These are phyloP conservation scores for Geosiphon pyriformis DNA, from an alignment of 192 early-diverging fungal genomes.

Conservation along the genomic window DNA sequence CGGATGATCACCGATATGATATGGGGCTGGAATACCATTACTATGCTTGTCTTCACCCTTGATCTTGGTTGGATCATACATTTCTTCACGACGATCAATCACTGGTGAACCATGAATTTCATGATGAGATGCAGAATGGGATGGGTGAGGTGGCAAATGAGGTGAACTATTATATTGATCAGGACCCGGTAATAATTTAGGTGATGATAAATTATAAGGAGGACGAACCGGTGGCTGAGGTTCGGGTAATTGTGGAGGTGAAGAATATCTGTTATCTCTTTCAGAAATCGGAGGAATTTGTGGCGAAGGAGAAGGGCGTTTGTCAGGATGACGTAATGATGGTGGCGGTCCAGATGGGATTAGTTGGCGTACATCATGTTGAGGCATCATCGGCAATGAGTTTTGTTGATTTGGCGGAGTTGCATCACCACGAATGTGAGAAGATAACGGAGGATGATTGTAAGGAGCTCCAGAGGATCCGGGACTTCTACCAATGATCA, in stretches of 20 bases:
- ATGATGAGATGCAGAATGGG: conserved; percentile 13
- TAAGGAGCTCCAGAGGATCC: not conserved
- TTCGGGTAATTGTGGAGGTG: conserved; percentile 20
- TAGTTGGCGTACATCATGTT: conserved; percentile 1
- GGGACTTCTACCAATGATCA: conserved; percentile 16
- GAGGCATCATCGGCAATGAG: conserved; percentile 9
- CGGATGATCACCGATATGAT: conserved; percentile 1
- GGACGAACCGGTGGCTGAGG: conserved; percentile 3
- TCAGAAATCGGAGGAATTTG: conserved; percentile 23
- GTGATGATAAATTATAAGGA: conserved; percentile 3
- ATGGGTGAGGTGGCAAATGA: not conserved
- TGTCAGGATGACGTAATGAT: conserved; percentile 11
- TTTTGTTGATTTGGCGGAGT: conserved; percentile 21
- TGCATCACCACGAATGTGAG: conserved; percentile 8
- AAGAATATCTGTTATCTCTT: not conserved
- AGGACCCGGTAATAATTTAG: not conserved
- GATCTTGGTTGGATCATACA: conserved; percentile 13
- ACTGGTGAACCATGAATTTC: not conserved
- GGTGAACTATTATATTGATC: conserved; percentile 9
- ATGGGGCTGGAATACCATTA: conserved; percentile 7
- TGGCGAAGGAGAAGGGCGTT: conserved; percentile 15
- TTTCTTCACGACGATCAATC: conserved; percentile 26
- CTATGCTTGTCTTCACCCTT: conserved; percentile 5
- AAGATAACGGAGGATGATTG: not conserved
- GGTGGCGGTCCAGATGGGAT: conserved; percentile 12